phyloP scores from a whole-genome alignment of 768 basidiomycete species.

The Collybiopsis luxurians region DNA sequence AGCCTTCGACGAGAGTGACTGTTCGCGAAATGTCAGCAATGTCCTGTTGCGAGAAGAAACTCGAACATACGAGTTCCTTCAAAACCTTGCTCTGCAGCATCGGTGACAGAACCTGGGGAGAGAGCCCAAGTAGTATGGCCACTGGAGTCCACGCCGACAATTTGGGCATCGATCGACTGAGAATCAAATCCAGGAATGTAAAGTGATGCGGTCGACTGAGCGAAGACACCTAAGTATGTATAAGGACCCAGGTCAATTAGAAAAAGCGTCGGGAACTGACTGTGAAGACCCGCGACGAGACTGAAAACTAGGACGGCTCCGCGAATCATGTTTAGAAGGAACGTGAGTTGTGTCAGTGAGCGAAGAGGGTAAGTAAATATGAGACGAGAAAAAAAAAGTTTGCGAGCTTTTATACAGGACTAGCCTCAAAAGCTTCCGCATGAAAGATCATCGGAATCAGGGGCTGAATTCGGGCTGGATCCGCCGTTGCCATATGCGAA shows the following conservation, averaged over 20 bases:
- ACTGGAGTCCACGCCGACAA: slow-evolving; percentile 37
- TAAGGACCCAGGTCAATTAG: slow-evolving; percentile 1
- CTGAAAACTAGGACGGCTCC: slow-evolving; percentile 1
- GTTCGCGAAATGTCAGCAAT: neutral
- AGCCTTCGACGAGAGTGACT: slow-evolving; percentile 45
- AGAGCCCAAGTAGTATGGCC: slow-evolving; percentile 42
- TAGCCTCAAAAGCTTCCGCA: too few species aligned
- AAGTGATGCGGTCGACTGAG: slow-evolving; percentile 31
- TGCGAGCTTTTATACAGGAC: too few species aligned
- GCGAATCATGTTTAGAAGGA: neutral
- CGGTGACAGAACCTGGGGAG: slow-evolving; percentile 31
- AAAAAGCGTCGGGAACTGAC: neutral
- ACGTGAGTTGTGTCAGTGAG: neutral
- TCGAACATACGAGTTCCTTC: slow-evolving; percentile 13
- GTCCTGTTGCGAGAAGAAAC: neutral
- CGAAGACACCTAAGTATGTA: slow-evolving; percentile 3
- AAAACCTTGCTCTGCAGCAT: slow-evolving; percentile 14
- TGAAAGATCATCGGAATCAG: too few species aligned
- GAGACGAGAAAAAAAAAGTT: neutral
- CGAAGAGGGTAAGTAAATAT: neutral
- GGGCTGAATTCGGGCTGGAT: too few species aligned
- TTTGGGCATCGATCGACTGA: slow-evolving; percentile 39
- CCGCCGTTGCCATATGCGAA: too few species aligned
- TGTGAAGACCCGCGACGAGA: slow-evolving; percentile 4
- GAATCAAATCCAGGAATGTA: slow-evolving; percentile 45